Base-by-base conservation (phyloP, 2,329 filamentous ascomycete species). In the Trichoderma harzianum region DNA sequence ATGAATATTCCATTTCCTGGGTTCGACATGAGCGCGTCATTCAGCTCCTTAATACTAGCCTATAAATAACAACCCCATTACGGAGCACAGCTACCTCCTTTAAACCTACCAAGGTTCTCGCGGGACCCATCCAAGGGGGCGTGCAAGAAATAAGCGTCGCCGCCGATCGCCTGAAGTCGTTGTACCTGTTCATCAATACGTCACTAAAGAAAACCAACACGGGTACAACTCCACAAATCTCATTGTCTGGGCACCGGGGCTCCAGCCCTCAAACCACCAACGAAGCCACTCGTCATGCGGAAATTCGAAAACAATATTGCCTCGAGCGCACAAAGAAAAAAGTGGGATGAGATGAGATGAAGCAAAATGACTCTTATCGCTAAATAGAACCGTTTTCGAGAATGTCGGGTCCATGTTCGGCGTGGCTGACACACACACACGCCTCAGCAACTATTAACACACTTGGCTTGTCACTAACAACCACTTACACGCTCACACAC, bases 131-230 rank as follows among this genome's bases (percentile, higher is more conserved):
- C 28, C 28, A 60, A 28, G 55, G 57, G 55, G 28, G 66, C 26
- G 66, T 69, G 66, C 55, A 60, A 18, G 16, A 24, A 24, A 51
- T 24, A 30, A 57, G 36, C 55, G 66, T 57, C n/a, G 66, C 55
- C 36, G 66, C 57, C 55, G 55, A 69, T 69, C 66, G 51, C 53
- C 28, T 36, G 36, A 61, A 51, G 39, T 18, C 7, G 36, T 32
- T 24, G 66, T 69, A 34, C 66, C 66, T 69, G 66, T 61, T 69
- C 55, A 61, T 69, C 66, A 12, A 60, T 69, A 69, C 66, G 66
- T 69, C 66, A 69, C 58, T 69, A 60, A 34, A 34, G 34, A 24
- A 62, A 34, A 39, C 28, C 26, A 58, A 39, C 12, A 61, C 6
- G 34, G 43, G 6, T n/a, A 26, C 26, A 26, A 51, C 65, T 32